A percentile compares a stretch with the other conserved stretches of the same genome.
Evolutionary conservation across 2,329 filamentous ascomycete genomes (phyloP).

Genomic region (Penicillium sp.): DNA sequence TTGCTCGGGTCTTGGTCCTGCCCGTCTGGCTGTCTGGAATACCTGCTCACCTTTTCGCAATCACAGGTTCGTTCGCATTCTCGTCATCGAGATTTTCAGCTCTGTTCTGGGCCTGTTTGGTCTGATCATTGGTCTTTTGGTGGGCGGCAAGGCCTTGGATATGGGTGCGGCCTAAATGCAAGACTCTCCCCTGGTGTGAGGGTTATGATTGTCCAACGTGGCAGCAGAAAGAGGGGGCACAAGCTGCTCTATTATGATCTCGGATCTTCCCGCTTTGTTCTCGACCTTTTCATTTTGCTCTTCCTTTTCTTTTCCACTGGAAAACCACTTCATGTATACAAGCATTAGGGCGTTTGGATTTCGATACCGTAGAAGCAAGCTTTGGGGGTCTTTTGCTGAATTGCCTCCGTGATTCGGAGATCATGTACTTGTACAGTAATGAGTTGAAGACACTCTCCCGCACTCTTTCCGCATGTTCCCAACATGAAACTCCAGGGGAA

Average conservation of each 20-base stretch:
- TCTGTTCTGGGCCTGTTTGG: constrained; percentile 96
- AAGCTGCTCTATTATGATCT: constrained; percentile 20
- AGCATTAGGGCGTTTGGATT: constrained; percentile 43
- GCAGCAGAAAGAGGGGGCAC: constrained; percentile 13
- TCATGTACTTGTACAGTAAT: constrained; percentile 32
- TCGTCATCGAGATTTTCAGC: constrained; percentile 99
- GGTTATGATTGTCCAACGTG: constrained; percentile 20
- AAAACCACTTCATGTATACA: constrained; percentile 35
- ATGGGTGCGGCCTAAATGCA: constrained; percentile 52
- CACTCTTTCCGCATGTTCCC: neutral
- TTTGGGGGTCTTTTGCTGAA: constrained; percentile 27
- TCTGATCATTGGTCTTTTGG: constrained; percentile 87
- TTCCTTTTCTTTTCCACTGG: neutral
- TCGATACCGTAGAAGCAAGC: constrained; percentile 32
- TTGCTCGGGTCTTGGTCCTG: neutral
- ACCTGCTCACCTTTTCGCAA: constrained; percentile 12
- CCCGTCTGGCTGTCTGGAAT: neutral
- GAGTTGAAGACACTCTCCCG: neutral
- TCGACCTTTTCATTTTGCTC: constrained; percentile 18
- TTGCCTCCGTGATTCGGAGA: constrained; percentile 30
- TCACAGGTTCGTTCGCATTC: constrained; percentile 90
- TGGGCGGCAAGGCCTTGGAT: constrained; percentile 79
- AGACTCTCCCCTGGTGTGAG: constrained; percentile 9
- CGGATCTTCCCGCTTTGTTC: constrained; percentile 26
- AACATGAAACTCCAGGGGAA: neutral